Percentiles rank a stretch among this genome's conserved stretches.
Evolutionary conservation across 192 early-diverging fungal genomes (phyloP).

Genomic region (Coemansia sp.): DNA sequence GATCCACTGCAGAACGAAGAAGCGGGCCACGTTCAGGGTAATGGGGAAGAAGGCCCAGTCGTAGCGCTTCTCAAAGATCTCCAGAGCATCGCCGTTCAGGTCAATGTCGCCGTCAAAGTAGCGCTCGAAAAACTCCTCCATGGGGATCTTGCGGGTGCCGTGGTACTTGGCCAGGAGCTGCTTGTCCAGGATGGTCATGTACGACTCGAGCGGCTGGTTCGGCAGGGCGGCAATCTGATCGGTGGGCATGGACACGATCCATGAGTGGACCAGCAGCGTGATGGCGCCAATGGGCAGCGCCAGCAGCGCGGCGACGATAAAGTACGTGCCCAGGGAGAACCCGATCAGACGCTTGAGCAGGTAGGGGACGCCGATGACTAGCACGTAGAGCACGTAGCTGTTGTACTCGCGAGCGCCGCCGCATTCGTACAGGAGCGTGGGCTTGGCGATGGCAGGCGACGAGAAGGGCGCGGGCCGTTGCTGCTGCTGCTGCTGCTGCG

Average conservation of each 20-base stretch:
- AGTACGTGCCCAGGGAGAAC: conserved; percentile 55
- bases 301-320: conserved; percentile 55
- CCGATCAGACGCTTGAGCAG: conserved; percentile 59
- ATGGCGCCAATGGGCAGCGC: conserved; percentile 71
- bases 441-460: conserved; percentile 33
- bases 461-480: conserved; percentile 16
- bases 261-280: conserved; percentile 63
- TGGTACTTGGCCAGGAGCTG: conserved; percentile 67
- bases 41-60: conserved; percentile 92
- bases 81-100: conserved; percentile 78
- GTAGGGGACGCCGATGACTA: conserved; percentile 61
- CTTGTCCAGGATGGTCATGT: conserved; percentile 84
- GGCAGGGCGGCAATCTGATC: conserved; percentile 68
- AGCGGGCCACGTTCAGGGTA: conserved; percentile 78
- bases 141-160: conserved; percentile 84
- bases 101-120: conserved; percentile 97
- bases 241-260: conserved; percentile 54
- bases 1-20: conserved; percentile 94
- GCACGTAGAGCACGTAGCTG: conserved; percentile 59
- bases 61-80: conserved; percentile 83
- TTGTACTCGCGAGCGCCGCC: conserved; percentile 78
- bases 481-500: conserved; percentile 1
- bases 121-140: conserved; percentile 95
- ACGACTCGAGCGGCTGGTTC: conserved; percentile 73
- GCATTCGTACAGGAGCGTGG: conserved; percentile 68